Percentiles rank a stretch among this genome's conserved stretches.
Conservation (phyloP, 331 rosid species). For the Quercus phellos region DNA sequence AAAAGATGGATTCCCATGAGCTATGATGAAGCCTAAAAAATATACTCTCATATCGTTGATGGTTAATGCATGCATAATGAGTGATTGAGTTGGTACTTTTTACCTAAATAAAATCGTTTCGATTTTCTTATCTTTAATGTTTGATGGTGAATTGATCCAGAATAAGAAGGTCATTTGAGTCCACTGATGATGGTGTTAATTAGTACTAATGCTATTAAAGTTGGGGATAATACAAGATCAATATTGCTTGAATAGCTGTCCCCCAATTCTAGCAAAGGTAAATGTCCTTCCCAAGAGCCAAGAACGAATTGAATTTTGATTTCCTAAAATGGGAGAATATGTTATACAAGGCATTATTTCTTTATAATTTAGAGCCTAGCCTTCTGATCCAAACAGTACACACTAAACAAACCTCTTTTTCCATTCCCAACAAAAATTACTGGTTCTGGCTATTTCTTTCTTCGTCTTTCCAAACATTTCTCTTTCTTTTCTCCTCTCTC, state of each 20-base stretch:
- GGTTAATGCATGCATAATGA: conserved; percentile 17
- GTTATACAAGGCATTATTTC: not conserved
- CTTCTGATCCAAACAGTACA: too few species aligned
- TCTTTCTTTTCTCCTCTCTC: not conserved
- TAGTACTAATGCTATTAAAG: not conserved
- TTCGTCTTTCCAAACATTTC: not conserved
- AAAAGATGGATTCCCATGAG: conserved; percentile 23
- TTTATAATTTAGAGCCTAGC: not conserved
- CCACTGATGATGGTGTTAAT: not conserved
- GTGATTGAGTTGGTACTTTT: conserved; percentile 8
- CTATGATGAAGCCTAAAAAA: not conserved
- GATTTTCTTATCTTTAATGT: not conserved
- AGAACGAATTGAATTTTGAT: not conserved
- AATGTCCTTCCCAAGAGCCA: not conserved
- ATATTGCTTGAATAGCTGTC: not conserved
- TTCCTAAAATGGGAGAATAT: not conserved
- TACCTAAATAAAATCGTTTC: conserved; percentile 10
- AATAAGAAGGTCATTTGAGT: not conserved
- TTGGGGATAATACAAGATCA: not conserved
- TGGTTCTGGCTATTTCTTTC: not conserved
- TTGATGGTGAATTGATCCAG: not conserved
- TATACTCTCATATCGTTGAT: conserved; percentile 6
- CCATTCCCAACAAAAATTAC: too few species aligned
- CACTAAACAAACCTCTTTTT: too few species aligned
- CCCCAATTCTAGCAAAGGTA: not conserved